Evolutionary conservation across 1,139 yeast genomes (phyloP).

Genomic region (Pichia sp.): DNA sequence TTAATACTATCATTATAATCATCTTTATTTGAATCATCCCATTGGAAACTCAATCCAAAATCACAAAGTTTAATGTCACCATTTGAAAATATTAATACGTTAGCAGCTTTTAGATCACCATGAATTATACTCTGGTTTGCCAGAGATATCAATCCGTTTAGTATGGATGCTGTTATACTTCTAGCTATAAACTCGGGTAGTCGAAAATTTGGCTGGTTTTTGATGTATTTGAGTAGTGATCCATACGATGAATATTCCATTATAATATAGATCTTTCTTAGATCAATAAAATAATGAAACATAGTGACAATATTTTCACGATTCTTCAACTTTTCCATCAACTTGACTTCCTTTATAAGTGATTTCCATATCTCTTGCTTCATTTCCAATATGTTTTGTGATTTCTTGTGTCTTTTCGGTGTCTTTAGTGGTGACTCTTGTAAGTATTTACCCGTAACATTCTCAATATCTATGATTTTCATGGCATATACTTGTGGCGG

Average conservation of each 20-base stretch:
- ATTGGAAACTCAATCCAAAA: slow-evolving; percentile 64
- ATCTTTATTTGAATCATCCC: slow-evolving; percentile 21
- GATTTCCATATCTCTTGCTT: slow-evolving; percentile 7
- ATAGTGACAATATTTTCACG: slow-evolving; percentile 87
- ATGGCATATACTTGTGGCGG: slow-evolving; percentile 62
- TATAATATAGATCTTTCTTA: slow-evolving; percentile 25
- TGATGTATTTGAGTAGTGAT: slow-evolving; percentile 65
- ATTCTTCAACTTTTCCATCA: slow-evolving; percentile 63
- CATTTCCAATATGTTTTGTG: neutral
- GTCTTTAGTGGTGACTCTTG: slow-evolving; percentile 16
- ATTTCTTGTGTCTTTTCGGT: neutral
- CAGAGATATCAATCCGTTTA: slow-evolving; percentile 58
- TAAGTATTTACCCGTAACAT: slow-evolving; percentile 24
- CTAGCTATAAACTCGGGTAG: slow-evolving; percentile 58
- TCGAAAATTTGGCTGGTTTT: slow-evolving; percentile 41
- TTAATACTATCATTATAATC: slow-evolving; percentile 8
- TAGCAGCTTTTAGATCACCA: slow-evolving; percentile 75
- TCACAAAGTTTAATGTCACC: slow-evolving; percentile 68
- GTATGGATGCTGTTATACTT: slow-evolving; percentile 58
- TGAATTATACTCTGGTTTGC: slow-evolving; percentile 72
- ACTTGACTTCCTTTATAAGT: slow-evolving; percentile 77
- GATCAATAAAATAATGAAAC: slow-evolving; percentile 70
- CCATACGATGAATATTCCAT: slow-evolving; percentile 85
- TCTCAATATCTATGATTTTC: slow-evolving; percentile 64
- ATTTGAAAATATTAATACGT: slow-evolving; percentile 53